A percentile compares a stretch with the other conserved stretches of the same genome.
Evolutionary conservation across 2,329 filamentous ascomycete genomes (phyloP).

Genomic region (Fusarium armeniacum): DNA sequence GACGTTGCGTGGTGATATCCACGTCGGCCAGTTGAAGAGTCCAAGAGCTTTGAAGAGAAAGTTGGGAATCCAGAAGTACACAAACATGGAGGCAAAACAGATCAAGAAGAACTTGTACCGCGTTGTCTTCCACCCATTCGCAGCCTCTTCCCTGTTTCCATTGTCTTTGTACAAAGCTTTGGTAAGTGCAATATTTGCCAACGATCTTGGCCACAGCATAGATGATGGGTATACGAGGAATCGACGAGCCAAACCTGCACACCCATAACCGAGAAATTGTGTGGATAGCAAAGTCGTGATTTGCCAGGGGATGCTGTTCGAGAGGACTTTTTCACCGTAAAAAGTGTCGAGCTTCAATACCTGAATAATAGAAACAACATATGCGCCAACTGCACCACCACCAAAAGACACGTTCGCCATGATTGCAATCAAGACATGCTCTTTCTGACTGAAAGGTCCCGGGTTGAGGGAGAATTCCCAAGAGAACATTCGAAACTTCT

Average conservation of each 20-base stretch:
- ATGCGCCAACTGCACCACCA: constrained; percentile 54
- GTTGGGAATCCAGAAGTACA: constrained; percentile 67
- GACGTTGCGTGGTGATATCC: constrained; percentile 61
- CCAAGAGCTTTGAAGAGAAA: constrained; percentile 63
- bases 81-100: constrained; percentile 61
- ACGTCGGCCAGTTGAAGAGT: constrained; percentile 65
- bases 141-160: constrained; percentile 40
- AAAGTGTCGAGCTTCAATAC: constrained; percentile 61
- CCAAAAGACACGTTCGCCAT: constrained; percentile 67
- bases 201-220: constrained; percentile 65
- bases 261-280: constrained; percentile 66
- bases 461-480: constrained; percentile 59
- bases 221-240: constrained; percentile 65
- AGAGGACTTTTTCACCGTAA: constrained; percentile 58
- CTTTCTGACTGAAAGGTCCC: constrained; percentile 66
- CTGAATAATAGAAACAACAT: constrained; percentile 62
- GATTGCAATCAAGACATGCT: constrained; percentile 68
- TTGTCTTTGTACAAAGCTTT: constrained; percentile 42
- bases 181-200: constrained; percentile 63
- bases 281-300: constrained; percentile 62
- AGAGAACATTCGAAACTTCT: constrained; percentile 5
- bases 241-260: constrained; percentile 62
- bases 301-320: constrained; percentile 60
- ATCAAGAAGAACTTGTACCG: constrained; percentile 60
- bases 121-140: constrained; percentile 44